Base-by-base conservation (phyloP, 192 early-diverging fungal genomes). In the Umbelopsis ramanniana region DNA sequence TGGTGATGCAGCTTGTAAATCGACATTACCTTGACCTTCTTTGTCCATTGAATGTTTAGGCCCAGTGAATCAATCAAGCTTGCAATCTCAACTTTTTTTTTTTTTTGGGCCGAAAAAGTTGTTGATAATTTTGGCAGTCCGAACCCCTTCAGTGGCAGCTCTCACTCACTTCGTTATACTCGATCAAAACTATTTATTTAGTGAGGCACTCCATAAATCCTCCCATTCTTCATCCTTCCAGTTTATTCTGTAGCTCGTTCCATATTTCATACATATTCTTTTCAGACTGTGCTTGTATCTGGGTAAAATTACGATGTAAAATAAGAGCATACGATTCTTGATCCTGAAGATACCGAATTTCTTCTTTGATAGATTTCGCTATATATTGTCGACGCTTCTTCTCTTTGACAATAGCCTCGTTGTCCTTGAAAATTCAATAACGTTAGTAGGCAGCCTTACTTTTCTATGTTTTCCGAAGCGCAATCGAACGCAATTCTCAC, bases 401-500 rank as follows among this genome's bases (percentile, higher is more conserved):
- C 29, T 63, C 57, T 15, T 37, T 19, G 26, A 19, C 6, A 3
- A 63, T 38, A 63, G 57, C 29, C 4, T 63, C 15, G 4, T 63
- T 35, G 33, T 63, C 57, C 57, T 63, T 43, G n/a, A 43, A 4
- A 43, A 43, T 43, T 11, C 11, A 6, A 43, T 29, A 29, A 1
- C 1, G 29, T 29, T 29, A 43, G 40, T 43, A 43, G 1, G 6
- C 40, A 43, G 6, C 40, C 29, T 29, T 29, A 29, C 29, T 2
- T 29, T 29, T 29, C 3, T 29, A 3, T 3, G 3, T 29, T 29
- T 29, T 29, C 29, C 1, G 29, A 3, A 29, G 3, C 29, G 29
- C 29, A 29, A 29, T 29, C 1, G 1, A 29, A 29, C 29, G 29
- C 29, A n/a, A n/a, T 40, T 15, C 46, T 66, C 78, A 89, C 87